phyloP scores from a whole-genome alignment of 208 protist genomes.

The Wallacemonas sp. region DNA sequence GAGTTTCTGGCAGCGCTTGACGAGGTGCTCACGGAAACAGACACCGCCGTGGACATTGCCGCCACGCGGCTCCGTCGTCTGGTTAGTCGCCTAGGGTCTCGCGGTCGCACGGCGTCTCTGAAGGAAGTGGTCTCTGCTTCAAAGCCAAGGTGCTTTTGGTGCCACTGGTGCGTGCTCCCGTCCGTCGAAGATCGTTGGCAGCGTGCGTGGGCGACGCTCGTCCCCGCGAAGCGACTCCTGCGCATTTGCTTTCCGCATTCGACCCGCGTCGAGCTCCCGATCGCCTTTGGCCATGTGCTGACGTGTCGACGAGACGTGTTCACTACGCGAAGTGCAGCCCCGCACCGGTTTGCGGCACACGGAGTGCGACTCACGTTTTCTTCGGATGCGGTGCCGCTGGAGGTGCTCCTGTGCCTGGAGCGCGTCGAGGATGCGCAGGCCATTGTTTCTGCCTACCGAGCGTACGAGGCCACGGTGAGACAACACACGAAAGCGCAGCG shows the following conservation, averaged over 20 bases:
- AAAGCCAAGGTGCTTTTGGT: conserved; percentile 50
- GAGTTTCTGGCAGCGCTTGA: background rate
- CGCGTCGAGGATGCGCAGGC: conserved; percentile 17
- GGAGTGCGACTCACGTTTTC: conserved; percentile 48
- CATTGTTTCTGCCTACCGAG: conserved; percentile 28
- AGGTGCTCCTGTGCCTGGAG: conserved; percentile 51
- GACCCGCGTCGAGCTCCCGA: conserved; percentile 17
- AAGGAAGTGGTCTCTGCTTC: background rate
- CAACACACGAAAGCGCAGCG: background rate
- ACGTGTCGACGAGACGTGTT: conserved; percentile 8
- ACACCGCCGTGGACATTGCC: background rate
- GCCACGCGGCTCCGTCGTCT: background rate
- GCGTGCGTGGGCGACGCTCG: conserved; percentile 46
- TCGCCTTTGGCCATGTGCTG: conserved; percentile 19
- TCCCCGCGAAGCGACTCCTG: conserved; percentile 12
- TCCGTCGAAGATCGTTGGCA: conserved; percentile 41
- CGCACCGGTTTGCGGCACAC: conserved; percentile 33
- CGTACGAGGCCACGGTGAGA: conserved; percentile 4
- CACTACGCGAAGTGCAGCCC: conserved; percentile 17
- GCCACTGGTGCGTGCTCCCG: conserved; percentile 44
- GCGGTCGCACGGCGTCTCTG: background rate
- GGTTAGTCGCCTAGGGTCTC: background rate
- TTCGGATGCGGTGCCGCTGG: conserved; percentile 26
- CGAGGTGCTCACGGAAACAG: background rate
- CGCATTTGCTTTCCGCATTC: conserved; percentile 19